Conservation (phyloP, 768 basidiomycete genomes). For the Calocera viscosa region DNA sequence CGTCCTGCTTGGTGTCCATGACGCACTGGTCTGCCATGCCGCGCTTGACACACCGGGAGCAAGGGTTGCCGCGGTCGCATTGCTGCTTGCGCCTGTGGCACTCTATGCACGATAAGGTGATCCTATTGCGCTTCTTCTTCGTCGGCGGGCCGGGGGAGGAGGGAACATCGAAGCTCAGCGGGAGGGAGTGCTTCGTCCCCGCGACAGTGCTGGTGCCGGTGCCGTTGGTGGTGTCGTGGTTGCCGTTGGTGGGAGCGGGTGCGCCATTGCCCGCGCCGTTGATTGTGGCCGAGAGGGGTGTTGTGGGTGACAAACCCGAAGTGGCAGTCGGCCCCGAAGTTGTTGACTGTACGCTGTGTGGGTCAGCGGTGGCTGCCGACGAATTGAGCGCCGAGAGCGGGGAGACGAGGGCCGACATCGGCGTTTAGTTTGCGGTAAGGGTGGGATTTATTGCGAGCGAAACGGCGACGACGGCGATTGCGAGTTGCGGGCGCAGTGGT, state of each 20-base stretch:
- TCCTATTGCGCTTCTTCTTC: neutral
- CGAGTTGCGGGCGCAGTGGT: no score
- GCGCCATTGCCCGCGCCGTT: no score
- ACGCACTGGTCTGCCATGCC: constrained; percentile 5
- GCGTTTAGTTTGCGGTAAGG: neutral
- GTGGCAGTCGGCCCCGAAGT: neutral
- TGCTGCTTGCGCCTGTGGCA: constrained; percentile 6
- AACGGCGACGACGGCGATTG: no score
- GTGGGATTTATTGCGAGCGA: no score
- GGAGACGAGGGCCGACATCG: neutral
- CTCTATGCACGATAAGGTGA: neutral
- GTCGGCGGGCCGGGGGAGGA: neutral
- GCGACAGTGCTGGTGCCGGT: no score
- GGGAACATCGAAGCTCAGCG: no score
- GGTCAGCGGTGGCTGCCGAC: neutral
- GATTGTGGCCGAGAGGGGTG: neutral
- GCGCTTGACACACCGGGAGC: neutral
- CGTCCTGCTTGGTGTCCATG: neutral
- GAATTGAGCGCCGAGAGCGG: neutral
- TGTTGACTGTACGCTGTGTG: no score
- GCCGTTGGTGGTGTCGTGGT: no score
- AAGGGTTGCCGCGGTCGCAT: constrained; percentile 1
- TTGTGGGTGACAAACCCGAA: neutral
- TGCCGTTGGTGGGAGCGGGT: no score
- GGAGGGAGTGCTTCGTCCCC: no score